A percentile compares a stretch with the other conserved stretches of the same genome.
These are phyloP conservation scores for Colletotrichum filicis DNA, from an alignment of 2,329 filamentous ascomycete species.

Conservation along the genomic window DNA sequence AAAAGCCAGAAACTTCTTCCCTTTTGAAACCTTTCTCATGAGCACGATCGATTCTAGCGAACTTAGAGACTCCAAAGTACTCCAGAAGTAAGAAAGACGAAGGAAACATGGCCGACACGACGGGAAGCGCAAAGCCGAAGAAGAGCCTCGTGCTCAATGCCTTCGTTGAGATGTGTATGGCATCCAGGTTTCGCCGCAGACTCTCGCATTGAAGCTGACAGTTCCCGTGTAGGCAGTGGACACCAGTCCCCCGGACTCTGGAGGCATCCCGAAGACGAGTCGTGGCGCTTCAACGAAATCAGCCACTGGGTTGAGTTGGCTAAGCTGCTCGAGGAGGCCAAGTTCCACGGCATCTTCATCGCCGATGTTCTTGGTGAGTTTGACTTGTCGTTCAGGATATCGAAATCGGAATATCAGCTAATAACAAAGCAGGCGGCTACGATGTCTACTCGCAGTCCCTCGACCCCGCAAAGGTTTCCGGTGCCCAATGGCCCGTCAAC, in stretches of 20 bases:
- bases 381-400: background rate
- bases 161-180: constrained; percentile 53
- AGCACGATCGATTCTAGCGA: too few species aligned
- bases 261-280: constrained; percentile 73
- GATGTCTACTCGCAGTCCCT: constrained; percentile 75
- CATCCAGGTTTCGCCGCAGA: background rate
- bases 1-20: background rate
- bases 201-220: background rate
- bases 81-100: background rate
- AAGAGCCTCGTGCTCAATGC: constrained; percentile 56
- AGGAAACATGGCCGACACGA: constrained; percentile 22
- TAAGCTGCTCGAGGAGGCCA: constrained; percentile 67
- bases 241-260: constrained; percentile 61
- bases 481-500: constrained; percentile 77
- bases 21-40: background rate
- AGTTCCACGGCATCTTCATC: constrained; percentile 75
- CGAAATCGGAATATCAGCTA: background rate
- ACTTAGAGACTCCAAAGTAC: background rate
- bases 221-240: constrained; percentile 46
- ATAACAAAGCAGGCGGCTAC: constrained; percentile 63
- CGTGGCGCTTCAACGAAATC: constrained; percentile 68
- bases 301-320: constrained; percentile 71
- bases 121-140: constrained; percentile 38
- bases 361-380: constrained; percentile 68
- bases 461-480: constrained; percentile 69